A percentile compares a stretch with the other conserved stretches of the same genome.
These are phyloP conservation scores for Cornus kousa DNA, from an alignment of 148 eudicot genomes.

Conservation along the genomic window DNA sequence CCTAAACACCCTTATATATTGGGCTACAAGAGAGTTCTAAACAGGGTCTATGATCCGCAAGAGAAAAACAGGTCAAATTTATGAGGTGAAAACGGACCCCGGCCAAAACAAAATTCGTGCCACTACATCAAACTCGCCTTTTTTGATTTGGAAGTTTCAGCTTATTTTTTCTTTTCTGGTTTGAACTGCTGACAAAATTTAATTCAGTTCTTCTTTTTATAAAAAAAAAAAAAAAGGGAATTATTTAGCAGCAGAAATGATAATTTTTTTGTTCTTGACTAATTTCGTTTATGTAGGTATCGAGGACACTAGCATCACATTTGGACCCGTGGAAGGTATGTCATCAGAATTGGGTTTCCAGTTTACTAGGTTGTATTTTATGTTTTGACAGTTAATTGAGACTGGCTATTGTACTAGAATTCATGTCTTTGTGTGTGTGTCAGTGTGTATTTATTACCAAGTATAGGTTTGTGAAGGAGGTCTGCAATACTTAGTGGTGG, in stretches of 20 bases:
- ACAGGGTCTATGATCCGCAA: too few species aligned
- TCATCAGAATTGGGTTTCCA: not conserved
- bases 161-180: not conserved
- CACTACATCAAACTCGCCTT: not conserved
- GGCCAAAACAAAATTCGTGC: too few species aligned
- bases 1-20: too few species aligned
- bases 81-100: too few species aligned
- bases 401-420: not conserved
- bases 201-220: not conserved
- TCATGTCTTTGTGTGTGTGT: not conserved
- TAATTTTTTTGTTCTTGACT: not conserved
- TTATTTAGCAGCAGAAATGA: not conserved
- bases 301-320: slow-evolving; percentile 67
- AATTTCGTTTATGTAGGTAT: slow-evolving; percentile 42
- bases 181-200: not conserved
- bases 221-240: too few species aligned
- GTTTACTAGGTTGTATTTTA: not conserved
- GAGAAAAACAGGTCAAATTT: too few species aligned
- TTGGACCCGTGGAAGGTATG: slow-evolving; percentile 78
- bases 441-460: not conserved
- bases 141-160: not conserved
- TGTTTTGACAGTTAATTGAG: not conserved
- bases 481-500: not conserved
- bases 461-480: not conserved
- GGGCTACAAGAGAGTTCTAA: too few species aligned